Evolutionary conservation across 805 yeast genomes (phyloP), one percentile per base, ranked within the genome.

Genomic region (Saturnispora ahearnii): DNA sequence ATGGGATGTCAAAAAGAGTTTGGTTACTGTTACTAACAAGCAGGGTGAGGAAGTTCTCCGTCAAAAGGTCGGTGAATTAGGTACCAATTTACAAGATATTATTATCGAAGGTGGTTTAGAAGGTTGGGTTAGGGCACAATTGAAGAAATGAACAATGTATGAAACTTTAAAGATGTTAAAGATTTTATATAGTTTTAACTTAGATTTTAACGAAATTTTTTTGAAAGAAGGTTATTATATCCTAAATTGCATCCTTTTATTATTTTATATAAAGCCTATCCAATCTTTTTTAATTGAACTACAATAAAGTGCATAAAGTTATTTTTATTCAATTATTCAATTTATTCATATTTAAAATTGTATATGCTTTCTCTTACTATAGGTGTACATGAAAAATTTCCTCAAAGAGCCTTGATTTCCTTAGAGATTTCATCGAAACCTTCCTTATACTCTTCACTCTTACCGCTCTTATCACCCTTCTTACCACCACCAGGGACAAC

Each of bases 81-180:
- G 99, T 56, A 81, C 89, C 49, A 90, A 90, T 67, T 75, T 93
- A 64, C 99, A 93, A 71, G 99, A 93, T 59, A 93, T 93, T 61
- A 93, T 93, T 57, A 90, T 91, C 55, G 84, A 88, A 66, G 99
- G 99, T 45, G 99, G 99, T 51, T 79, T 93, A 51, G 99, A 93
- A 75, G 95, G 96, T 40, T 93, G 99, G 99, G 97, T 93, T 51
- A 85, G 77, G 67, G 74, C 89, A 21, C 84, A 87, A 65, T 70
- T 83, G 55, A 57, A 59, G 53, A 62, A 64, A 45, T 62, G 61
- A 48, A 28, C n/a, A 22, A 38, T 24, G 42, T 13, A 34, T 34
- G 4, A 42, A n/a, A 41, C 15, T 44, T 22, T 26, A 22, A 44
- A 21, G 30, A 26, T 8, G 4, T 18, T 36, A 9, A 18, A 18